phyloP scores from a whole-genome alignment of 2,329 filamentous ascomycete species.

The Sporothrix humicola region DNA sequence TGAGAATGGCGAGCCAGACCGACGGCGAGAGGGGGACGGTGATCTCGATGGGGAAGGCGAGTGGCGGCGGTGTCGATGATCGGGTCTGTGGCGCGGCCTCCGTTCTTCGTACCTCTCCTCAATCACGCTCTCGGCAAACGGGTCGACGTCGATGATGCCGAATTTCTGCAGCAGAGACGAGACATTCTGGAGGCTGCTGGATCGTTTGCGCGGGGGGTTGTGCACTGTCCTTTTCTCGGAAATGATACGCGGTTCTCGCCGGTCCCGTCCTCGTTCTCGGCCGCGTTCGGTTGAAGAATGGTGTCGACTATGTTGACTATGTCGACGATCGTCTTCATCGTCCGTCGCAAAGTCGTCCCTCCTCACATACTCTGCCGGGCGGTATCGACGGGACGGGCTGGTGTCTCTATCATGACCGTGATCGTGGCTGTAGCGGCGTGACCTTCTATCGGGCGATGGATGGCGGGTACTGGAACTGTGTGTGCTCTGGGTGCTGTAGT shows the following conservation, averaged over 20 bases:
- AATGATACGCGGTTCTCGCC: not conserved
- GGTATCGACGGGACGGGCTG: not conserved
- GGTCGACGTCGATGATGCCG: slow-evolving; percentile 3
- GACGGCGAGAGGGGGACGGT: not conserved
- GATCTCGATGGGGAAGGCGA: not conserved
- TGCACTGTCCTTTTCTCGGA: not conserved
- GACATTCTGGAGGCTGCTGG: not conserved
- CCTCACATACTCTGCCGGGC: not conserved
- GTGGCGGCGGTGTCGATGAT: not conserved
- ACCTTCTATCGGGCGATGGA: not conserved
- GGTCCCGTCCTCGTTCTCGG: not conserved
- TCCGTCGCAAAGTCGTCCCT: not conserved
- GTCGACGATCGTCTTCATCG: not conserved
- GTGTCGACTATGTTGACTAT: not conserved
- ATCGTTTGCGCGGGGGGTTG: not conserved
- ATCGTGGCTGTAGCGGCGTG: not conserved
- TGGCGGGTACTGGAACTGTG: not conserved
- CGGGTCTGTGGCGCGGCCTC: not conserved
- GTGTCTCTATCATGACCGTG: not conserved
- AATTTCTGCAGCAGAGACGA: not conserved
- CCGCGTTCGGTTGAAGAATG: too few relatives aligned
- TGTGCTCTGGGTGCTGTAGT: not conserved
- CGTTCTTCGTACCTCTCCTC: not conserved
- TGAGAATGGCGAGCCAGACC: not conserved
- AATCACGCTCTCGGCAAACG: not conserved